These are phyloP conservation scores for Rhinocladiella similis DNA, from an alignment of 2,329 filamentous ascomycete genomes.

Conservation along the genomic window DNA sequence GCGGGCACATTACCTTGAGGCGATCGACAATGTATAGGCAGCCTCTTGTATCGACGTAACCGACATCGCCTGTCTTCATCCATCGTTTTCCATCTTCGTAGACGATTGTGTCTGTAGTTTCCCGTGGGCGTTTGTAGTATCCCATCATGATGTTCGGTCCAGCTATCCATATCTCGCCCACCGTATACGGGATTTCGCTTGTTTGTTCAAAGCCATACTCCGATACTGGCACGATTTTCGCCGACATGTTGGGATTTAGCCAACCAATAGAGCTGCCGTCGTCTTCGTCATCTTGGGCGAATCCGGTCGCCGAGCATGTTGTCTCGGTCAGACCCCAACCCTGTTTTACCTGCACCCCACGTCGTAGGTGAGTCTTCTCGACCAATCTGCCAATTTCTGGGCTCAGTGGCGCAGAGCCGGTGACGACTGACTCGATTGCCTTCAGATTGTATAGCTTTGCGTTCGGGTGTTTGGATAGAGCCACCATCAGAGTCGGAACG, in stretches of 20 bases:
- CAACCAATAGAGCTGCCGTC: constrained; percentile 5
- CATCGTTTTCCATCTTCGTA: constrained; percentile 48
- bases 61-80: constrained; percentile 34
- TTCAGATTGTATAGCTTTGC: constrained; percentile 4
- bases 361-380: constrained; percentile 3
- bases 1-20: constrained; percentile 42
- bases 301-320: constrained; percentile 10
- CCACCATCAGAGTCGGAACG: constrained; percentile 1
- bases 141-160: constrained; percentile 12
- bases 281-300: constrained; percentile 7
- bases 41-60: constrained; percentile 44
- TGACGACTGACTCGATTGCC: constrained; percentile 5
- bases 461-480: not conserved
- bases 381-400: constrained; percentile 7
- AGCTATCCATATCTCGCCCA: constrained; percentile 5
- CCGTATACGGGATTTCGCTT: not conserved
- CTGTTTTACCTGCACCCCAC: constrained; percentile 6
- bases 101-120: constrained; percentile 35
- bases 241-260: constrained; percentile 9
- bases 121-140: constrained; percentile 35
- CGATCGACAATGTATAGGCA: constrained; percentile 82
- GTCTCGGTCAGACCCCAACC: constrained; percentile 31
- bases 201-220: not conserved
- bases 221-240: constrained; percentile 6
- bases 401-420: constrained; percentile 5